Evolutionary conservation across 2,329 filamentous ascomycete genomes (phyloP), one percentile per base, ranked within the genome.

Genomic region (Colletotrichum endophyticum): DNA sequence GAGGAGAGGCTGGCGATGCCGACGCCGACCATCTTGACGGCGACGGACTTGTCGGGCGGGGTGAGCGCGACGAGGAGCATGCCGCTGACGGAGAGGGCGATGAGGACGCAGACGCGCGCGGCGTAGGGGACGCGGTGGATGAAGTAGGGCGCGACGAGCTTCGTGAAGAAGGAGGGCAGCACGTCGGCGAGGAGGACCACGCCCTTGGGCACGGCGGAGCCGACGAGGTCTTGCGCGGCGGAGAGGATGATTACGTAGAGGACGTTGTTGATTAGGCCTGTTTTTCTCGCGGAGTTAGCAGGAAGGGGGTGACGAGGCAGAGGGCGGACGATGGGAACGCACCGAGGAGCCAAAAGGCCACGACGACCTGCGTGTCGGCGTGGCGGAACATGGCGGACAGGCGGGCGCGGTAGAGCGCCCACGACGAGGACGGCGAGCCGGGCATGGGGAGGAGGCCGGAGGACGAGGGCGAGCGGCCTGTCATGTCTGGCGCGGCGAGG

Each of bases 181-280:
- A 99, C 95, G 84, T 98, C 96, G 83, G 96, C 96, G 78, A 99
- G 94, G 71, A 99, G 93, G 72, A 99, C 96, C 73, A 98, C 91
- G 80, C 95, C 95, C 85, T 99, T 99, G 66, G 97, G 97, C 2
- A 98, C 90, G 36, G 95, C 93, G 36, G 95, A 94, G 44, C 96
- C 96, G 80, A 99, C 97, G 77, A 99, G 94, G 82, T 99, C 97
- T 81, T 98, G 94, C 5, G 97, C 97, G 44, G 97, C 95, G 34
- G 96, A 98, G 81, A 99, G 94, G 83, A 99, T 97, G 84, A 99
- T 95, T 72, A 99, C 96, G 86, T 98, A 99, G 86, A 98, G 94
- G 80, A 99, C 95, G 87, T 99, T 99, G 86, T 99, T 99, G 84
- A 99, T 97, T 22, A 97, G 88, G 69, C 95, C 95, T 96, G 81